phyloP scores from a whole-genome alignment of 2,329 filamentous ascomycete genomes.

The Sphaerulina musiva region DNA sequence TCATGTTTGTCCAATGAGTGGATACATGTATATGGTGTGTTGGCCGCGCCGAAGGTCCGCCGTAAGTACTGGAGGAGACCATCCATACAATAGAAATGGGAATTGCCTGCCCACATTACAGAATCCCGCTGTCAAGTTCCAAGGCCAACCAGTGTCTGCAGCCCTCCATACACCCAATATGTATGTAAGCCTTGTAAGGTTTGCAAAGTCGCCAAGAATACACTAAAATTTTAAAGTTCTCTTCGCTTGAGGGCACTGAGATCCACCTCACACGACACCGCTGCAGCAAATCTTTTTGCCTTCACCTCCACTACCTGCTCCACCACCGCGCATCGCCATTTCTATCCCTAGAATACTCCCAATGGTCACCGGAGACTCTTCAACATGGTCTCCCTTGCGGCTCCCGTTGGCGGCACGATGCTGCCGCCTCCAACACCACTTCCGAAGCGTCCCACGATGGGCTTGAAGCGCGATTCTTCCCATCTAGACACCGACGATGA shows the following conservation, averaged over 20 bases:
- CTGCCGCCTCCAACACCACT: slow-evolving; percentile 30
- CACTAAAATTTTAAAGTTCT: too few species aligned
- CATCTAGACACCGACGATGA: slow-evolving; percentile 35
- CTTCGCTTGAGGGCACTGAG: too few species aligned
- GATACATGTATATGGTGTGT: background rate
- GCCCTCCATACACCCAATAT: too few species aligned
- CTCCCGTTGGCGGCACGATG: slow-evolving; percentile 27
- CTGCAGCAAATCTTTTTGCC: too few species aligned
- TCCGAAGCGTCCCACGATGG: slow-evolving; percentile 29
- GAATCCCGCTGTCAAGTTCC: too few species aligned
- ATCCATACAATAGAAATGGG: background rate
- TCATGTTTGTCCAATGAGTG: background rate
- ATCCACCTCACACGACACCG: too few species aligned
- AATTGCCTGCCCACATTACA: too few species aligned
- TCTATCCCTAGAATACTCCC: background rate
- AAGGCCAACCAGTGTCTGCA: too few species aligned
- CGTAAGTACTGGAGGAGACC: background rate
- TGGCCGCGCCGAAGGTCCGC: background rate
- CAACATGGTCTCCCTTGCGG: slow-evolving; percentile 33
- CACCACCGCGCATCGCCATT: background rate
- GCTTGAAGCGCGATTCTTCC: slow-evolving; percentile 34
- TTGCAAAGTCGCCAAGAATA: too few species aligned
- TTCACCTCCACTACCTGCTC: background rate
- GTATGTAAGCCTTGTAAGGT: too few species aligned
- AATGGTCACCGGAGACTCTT: slow-evolving; percentile 10